phyloP scores from a whole-genome alignment of 805 yeast species.

The Saccharomycopsis babjevae region DNA sequence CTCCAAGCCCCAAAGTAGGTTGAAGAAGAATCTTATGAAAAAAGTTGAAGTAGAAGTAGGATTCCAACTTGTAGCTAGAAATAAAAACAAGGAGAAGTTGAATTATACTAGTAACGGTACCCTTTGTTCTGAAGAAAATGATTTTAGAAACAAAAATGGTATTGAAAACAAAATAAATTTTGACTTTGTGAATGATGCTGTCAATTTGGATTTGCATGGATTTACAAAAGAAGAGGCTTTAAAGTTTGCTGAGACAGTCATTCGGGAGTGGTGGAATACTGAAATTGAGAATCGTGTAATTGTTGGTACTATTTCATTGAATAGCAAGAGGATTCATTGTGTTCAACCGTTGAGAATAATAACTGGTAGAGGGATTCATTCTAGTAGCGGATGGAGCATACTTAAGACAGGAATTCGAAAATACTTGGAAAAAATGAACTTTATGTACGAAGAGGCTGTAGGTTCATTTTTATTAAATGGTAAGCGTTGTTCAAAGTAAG shows the following conservation, averaged over 20 bases:
- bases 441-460: conserved; percentile 36
- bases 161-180: not conserved
- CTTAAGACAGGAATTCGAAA: conserved; percentile 35
- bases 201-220: conserved; percentile 47
- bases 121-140: not conserved
- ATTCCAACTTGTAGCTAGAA: not conserved
- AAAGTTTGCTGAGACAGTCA: conserved; percentile 26
- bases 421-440: conserved; percentile 30
- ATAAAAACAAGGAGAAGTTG: not conserved
- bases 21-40: not conserved
- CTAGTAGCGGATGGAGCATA: conserved; percentile 44
- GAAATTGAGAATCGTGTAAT: conserved; percentile 38
- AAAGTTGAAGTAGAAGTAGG: not conserved
- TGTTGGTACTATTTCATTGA: conserved; percentile 28
- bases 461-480: conserved; percentile 39
- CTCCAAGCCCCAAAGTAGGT: not conserved
- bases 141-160: not conserved
- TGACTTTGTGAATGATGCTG: not conserved
- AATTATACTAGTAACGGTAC: not conserved
- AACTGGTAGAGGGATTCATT: conserved; percentile 68
- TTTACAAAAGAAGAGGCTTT: conserved; percentile 40
- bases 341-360: conserved; percentile 38
- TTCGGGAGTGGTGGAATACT: conserved; percentile 52
- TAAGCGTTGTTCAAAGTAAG: conserved; percentile 17
- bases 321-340: conserved; percentile 30